A percentile compares a stretch with the other conserved stretches of the same genome.
These are phyloP conservation scores for Pleurostoma richardsiae DNA, from an alignment of 2,329 filamentous ascomycete genomes.

Conservation along the genomic window DNA sequence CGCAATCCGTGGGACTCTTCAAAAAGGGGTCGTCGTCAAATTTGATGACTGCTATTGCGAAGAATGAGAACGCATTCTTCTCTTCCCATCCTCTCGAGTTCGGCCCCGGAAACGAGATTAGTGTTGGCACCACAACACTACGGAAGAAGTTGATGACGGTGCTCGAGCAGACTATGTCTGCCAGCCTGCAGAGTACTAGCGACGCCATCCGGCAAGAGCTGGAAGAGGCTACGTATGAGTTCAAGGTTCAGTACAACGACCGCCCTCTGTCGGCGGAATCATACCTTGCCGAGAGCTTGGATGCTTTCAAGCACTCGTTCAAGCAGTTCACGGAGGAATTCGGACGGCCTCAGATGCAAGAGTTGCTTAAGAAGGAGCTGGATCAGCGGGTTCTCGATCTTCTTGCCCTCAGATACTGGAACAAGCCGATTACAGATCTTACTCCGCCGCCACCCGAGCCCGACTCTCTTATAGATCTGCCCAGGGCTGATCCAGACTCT, in stretches of 20 bases:
- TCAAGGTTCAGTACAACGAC: conserved; percentile 99
- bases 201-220: conserved; percentile 93
- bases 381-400: conserved; percentile 94
- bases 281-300: conserved; percentile 90
- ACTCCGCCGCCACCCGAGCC: conserved; percentile 58
- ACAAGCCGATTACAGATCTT: conserved; percentile 88
- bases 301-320: conserved; percentile 97
- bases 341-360: conserved; percentile 81
- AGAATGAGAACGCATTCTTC: conserved; percentile 87
- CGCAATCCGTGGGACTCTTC: conserved; percentile 68
- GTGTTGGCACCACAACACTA: conserved; percentile 78
- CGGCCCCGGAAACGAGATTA: conserved; percentile 65
- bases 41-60: conserved; percentile 73
- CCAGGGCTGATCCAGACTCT: conserved; percentile 79
- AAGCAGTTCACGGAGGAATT: conserved; percentile 90
- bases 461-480: conserved; percentile 71
- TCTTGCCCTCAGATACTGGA: conserved; percentile 93
- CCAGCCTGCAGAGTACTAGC: conserved; percentile 81
- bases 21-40: conserved; percentile 70
- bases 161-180: conserved; percentile 94
- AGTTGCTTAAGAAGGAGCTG: conserved; percentile 84
- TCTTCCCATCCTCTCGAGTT: conserved; percentile 77
- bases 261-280: conserved; percentile 91
- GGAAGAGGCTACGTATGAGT: conserved; percentile 95
- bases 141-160: conserved; percentile 97